Evolutionary conservation across 2,329 filamentous ascomycete species (phyloP), one percentile per base, ranked within the genome.

Genomic region (Penicillium sp.): DNA sequence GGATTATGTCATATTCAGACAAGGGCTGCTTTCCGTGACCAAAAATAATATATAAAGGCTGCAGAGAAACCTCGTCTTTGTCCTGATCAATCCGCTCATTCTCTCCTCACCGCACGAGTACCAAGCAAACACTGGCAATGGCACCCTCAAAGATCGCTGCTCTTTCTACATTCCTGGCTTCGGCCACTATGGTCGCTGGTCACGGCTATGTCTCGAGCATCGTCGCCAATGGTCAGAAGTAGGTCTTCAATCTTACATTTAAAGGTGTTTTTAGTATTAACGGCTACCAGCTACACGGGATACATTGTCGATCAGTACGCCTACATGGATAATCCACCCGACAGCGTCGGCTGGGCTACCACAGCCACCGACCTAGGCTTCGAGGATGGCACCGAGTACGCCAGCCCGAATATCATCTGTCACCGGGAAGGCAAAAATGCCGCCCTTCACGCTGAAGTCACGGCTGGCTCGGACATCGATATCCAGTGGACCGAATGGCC

Each of bases 401-500:
- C 68, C 23, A 65, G 67, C 26, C 53, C 75, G 27, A 76, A 85
- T 63, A 85, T 87, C 58, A 82, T 84, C 71, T 87, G 84, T 75
- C 85, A 88, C 76, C 77, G 77, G 65, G 70, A 72, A 33, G 84
- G 80, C 24, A 75, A 76, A 23, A 76, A 78, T 15, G 81, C 78
- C 29, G 61, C 70, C n/a, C 73, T 77, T 51, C 75, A 78, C 56
- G 83, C 80, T n/a, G 72, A 78, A n/a, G 80, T 87, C 30, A 74
- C 77, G n/a, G 86, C 85, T 12, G 87, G 86, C 54, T 75, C 76
- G 56, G 76, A 75, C 8, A 67, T 89, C 59, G 74, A 80, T 50
- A 70, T 89, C 42, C 78, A 83, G 61, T 89, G 86, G 86, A 82
- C 78, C 51, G 74, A 75, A 12, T 89, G 86, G 86, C 85, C 86